Base-by-base conservation (phyloP, 192 early-diverging fungal species). In the Podila horticola region DNA sequence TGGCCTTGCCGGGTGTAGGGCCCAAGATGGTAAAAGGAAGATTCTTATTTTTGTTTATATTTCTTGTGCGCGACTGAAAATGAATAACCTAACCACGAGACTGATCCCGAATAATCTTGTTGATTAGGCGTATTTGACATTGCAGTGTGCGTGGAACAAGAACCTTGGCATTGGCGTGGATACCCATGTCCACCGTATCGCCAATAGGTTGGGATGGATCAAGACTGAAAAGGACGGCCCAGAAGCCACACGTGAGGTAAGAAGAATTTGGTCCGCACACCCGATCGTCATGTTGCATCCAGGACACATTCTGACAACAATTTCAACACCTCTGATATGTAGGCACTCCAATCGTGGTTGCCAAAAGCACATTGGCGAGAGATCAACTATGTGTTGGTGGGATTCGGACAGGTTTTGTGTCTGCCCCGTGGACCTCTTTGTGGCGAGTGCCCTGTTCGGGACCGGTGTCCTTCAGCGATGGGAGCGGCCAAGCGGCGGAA, bases 91-190 rank as follows among this genome's bases (percentile, higher is more conserved):
- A 9, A 50, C 34, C 19, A 48, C 31, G 34, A 20, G 5, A 61
- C 26, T 33, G 28, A 34, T 30, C 36, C 36, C 8, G 36, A 22
- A 28, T 52, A 65, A 7, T 38, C 65, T 12, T 0, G 20, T 38
- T 0, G 15, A 29, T 49, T 62, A 87, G 90, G 91, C 93, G 6
- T 94, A 95, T 68, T 69, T 98, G 73, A 85, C 92, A 3, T 88
- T 98, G 82, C 95, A 97, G 41, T 79, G 69, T 9, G 96, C 95
- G 11, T 98, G 96, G 96, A 87, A 95, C 22, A 87, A 83, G 41
- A 93, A 94, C 62, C 41, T 85, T 28, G 97, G 96, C 9, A 99
- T 99, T 83, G 97, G 97, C 3, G 97, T 99, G 17, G 97, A 99
- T 81, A 94, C 94, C 0, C 97, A 99, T 84, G 97, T 98, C 13